Base-by-base conservation (phyloP, 805 yeast genomes). In the Candida qinlingensis region DNA sequence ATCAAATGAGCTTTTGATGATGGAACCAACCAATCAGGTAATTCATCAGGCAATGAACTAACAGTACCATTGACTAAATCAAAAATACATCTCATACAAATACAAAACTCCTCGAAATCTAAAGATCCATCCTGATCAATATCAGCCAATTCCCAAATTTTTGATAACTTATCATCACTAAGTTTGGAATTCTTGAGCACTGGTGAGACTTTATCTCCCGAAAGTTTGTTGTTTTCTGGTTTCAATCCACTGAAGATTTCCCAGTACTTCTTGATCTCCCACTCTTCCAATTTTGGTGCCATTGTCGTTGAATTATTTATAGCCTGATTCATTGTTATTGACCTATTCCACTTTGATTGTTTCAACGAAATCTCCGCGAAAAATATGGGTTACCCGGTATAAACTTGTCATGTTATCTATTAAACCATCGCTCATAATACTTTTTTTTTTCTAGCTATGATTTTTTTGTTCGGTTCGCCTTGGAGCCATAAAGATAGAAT, bases 241-340 rank as follows among this genome's bases (percentile, higher is more conserved):
- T 80, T 79, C 59, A 94, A 78, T 11, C 97, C 96, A 54, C 85
- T 81, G 73, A 94, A 94, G 42, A 94, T 91, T 68, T 94, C 96
- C 99, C 99, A 94, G 74, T 90, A 94, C 70, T 92, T 92, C 62
- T 90, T 86, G 59, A 91, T 90, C 69, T 94, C 99, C 86, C 96
- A 90, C 58, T 90, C 94, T 66, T 89, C 96, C 52, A 90, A 70
- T 53, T 86, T 81, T 28, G 92, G 90, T 27, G 62, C 48, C 64
- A 59, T 60, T 46, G 13, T 42, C 9, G 31, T 6, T 34, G 37
- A 35, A 11, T 34, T 19, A 19, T 19, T 19, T 19, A 19, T 19
- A 19, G 19, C 19, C 19, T 19, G 19, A 19, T 19, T 19, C 10
- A 29, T 33, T 28, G 39, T n/a, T 28, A 28, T 39, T 44, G n/a